phyloP scores from a whole-genome alignment of 2,329 filamentous ascomycete species.

The Colletotrichum navitas region DNA sequence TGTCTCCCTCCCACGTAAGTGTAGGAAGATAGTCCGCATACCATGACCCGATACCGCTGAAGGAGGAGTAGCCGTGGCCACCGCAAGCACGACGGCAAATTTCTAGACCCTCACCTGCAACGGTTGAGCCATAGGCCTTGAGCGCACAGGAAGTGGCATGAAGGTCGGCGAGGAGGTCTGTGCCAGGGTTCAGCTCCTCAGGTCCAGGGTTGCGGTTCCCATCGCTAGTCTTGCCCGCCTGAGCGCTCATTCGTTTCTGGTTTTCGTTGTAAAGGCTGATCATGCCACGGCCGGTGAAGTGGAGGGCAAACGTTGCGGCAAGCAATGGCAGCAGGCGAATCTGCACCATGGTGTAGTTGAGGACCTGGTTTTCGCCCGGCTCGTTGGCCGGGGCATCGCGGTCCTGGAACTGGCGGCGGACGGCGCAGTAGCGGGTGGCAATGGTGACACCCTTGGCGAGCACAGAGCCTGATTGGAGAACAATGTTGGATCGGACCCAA shows the following conservation, averaged over 20 bases:
- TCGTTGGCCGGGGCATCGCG: slow-evolving; percentile 71
- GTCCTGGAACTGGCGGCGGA: slow-evolving; percentile 84
- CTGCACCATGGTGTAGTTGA: slow-evolving; percentile 87
- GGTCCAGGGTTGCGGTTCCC: slow-evolving; percentile 71
- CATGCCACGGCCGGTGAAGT: slow-evolving; percentile 84
- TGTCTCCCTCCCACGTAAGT: slow-evolving; percentile 81
- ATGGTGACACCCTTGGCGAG: slow-evolving; percentile 83
- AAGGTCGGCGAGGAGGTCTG: slow-evolving; percentile 78
- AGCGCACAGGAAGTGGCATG: slow-evolving; percentile 83
- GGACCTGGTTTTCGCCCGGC: slow-evolving; percentile 77
- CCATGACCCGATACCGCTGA: slow-evolving; percentile 81
- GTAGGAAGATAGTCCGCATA: slow-evolving; percentile 82
- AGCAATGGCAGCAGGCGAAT: slow-evolving; percentile 78
- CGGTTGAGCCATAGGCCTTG: slow-evolving; percentile 79
- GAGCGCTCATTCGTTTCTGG: slow-evolving; percentile 72
- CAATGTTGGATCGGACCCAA: slow-evolving; percentile 80
- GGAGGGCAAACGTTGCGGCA: slow-evolving; percentile 81
- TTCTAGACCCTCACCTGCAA: slow-evolving; percentile 80
- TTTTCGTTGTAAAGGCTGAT: slow-evolving; percentile 80
- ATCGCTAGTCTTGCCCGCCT: slow-evolving; percentile 56
- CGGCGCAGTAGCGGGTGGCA: slow-evolving; percentile 78
- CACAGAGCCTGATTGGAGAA: slow-evolving; percentile 78
- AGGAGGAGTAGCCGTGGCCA: slow-evolving; percentile 81
- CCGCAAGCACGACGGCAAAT: slow-evolving; percentile 81
- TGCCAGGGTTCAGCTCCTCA: slow-evolving; percentile 72